Evolutionary conservation across 169 alveolate species (phyloP).

Genomic region (Babesia caballi): DNA sequence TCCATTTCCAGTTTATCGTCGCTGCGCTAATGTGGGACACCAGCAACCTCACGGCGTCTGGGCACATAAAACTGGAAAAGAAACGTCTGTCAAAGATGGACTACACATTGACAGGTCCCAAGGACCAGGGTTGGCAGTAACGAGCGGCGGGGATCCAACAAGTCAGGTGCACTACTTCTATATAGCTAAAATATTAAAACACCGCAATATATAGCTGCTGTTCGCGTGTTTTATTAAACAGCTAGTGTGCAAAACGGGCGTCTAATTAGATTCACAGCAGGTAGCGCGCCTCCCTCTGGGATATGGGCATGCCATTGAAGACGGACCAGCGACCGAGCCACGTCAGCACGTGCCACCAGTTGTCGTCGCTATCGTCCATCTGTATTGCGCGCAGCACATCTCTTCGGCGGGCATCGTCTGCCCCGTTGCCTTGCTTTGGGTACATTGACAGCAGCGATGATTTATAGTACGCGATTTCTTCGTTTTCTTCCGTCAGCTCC

Average conservation of each 20-base stretch:
- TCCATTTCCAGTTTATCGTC: slow-evolving; percentile 36
- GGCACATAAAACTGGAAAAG: slow-evolving; percentile 3
- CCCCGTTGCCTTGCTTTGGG: neutral
- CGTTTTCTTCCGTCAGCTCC: neutral
- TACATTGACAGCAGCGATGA: neutral
- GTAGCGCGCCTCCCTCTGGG: slow-evolving; percentile 6
- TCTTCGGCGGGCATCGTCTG: neutral
- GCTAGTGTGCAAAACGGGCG: no score
- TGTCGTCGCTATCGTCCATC: neutral
- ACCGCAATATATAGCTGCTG: no score
- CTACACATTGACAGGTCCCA: neutral
- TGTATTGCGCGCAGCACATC: neutral
- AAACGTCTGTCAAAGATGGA: neutral
- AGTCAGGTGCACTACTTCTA: no score
- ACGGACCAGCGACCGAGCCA: slow-evolving; percentile 16
- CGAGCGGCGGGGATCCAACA: no score
- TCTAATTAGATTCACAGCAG: neutral
- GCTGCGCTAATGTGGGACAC: slow-evolving; percentile 56
- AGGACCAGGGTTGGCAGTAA: no score
- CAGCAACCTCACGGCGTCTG: slow-evolving; percentile 41
- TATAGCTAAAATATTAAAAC: no score
- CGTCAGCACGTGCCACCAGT: neutral
- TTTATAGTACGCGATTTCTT: neutral
- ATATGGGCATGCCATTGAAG: slow-evolving; percentile 5
- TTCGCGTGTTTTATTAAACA: no score